Percentiles rank a stretch among this genome's conserved stretches.
phyloP scores from a whole-genome alignment of 2,329 filamentous ascomycete genomes.

The Hymenoscyphus scutula region DNA sequence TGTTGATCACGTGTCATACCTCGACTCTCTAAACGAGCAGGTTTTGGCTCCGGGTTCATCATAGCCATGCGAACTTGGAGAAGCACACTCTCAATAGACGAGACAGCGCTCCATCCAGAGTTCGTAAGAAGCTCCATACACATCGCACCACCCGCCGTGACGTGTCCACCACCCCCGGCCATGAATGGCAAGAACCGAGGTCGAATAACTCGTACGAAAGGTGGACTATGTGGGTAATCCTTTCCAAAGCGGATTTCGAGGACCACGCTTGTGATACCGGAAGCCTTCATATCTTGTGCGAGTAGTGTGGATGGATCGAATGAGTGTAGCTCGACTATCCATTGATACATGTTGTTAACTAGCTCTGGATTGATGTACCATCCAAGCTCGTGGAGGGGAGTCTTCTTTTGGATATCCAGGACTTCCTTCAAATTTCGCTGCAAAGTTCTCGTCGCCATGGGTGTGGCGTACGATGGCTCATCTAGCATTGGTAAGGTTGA shows the following conservation, averaged over 20 bases:
- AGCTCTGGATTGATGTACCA: slow-evolving; percentile 72
- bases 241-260: slow-evolving; percentile 79
- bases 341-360: slow-evolving; percentile 70
- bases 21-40: slow-evolving; percentile 61
- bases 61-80: slow-evolving; percentile 79
- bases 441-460: slow-evolving; percentile 58
- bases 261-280: slow-evolving; percentile 64
- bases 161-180: slow-evolving; percentile 77
- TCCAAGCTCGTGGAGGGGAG: slow-evolving; percentile 65
- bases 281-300: slow-evolving; percentile 68
- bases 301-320: slow-evolving; percentile 70
- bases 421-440: slow-evolving; percentile 63
- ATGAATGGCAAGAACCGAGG: slow-evolving; percentile 74
- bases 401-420: slow-evolving; percentile 60
- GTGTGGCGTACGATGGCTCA: slow-evolving; percentile 63
- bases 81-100: slow-evolving; percentile 74
- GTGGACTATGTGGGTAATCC: slow-evolving; percentile 74
- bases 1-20: slow-evolving; percentile 6
- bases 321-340: slow-evolving; percentile 86
- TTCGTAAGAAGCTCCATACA: slow-evolving; percentile 83
- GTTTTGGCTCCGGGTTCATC: slow-evolving; percentile 62
- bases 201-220: slow-evolving; percentile 79
- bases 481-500: slow-evolving; percentile 61
- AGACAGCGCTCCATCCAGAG: slow-evolving; percentile 74
- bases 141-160: slow-evolving; percentile 80